Evolutionary conservation across 768 basidiomycete genomes (phyloP), one percentile per base, ranked within the genome.

Genomic region (Lactifluus hygrophoroides): DNA sequence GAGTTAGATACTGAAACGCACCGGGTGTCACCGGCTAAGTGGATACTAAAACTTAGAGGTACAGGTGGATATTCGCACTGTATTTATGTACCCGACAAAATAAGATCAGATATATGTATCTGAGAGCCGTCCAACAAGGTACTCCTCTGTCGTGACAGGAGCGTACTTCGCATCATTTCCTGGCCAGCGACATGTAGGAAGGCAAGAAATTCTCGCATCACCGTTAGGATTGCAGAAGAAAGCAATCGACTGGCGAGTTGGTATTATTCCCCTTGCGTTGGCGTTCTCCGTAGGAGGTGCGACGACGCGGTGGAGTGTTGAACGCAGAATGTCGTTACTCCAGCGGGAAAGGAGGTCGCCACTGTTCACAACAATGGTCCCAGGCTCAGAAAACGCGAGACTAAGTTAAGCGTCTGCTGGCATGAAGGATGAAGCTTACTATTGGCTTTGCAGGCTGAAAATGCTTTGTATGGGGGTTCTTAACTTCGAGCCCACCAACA

Each of bases 201-300:
- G 70, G 63, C 89, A 88, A 16, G 82, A 74, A 54, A 93, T 84
- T 57, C 77, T 74, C 14, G 86, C 74, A 42, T 77, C 77, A 65
- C 80, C 81, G 63, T 91, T 89, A 3, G 90, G 89, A 65, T 87
- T 91, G 75, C 86, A 90, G 72, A 93, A 93, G 75, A 88, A 93
- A 8, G 87, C 90, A 51, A 92, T 85, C 9, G 87, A 89, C 67
- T 90, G 88, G 27, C 90, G 79, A 9, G 73, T 70, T 0, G 88
- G 84, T 1, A 82, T 85, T 57, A 83, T 70, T n/a, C 69, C 72
- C 61, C 84, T 81, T 6, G 72, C 74, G 8, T 76, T 73, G 62
- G 69, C 78, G 56, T 80, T 68, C 62, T 75, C 74, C 65, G 76
- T 76, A 0, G 81, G 74, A 21, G 90, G 88, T 4, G 85, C 84